phyloP scores from a whole-genome alignment of 1,139 yeast species.

The Pichia sp. region DNA sequence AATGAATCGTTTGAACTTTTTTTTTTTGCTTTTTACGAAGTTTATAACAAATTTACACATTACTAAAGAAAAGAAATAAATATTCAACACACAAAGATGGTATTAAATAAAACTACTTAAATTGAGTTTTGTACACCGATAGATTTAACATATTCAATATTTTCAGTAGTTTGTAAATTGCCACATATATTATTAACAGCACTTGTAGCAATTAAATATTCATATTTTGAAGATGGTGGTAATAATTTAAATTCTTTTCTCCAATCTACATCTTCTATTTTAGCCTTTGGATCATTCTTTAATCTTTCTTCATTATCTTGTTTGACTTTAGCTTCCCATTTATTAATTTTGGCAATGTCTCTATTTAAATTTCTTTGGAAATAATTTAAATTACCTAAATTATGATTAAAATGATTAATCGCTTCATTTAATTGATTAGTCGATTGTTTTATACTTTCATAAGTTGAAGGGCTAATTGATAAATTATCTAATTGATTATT shows the following conservation, averaged over 20 bases:
- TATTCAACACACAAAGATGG: no score
- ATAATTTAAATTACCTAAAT: conserved; percentile 76
- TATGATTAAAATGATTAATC: conserved; percentile 73
- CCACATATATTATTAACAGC: conserved; percentile 66
- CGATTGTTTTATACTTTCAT: conserved; percentile 29
- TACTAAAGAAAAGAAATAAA: neutral
- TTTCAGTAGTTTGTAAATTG: conserved; percentile 55
- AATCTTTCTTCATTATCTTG: conserved; percentile 59
- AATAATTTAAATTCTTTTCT: conserved; percentile 62
- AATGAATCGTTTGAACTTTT: no score
- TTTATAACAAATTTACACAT: neutral
- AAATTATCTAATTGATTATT: conserved; percentile 25
- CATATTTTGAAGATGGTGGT: conserved; percentile 69
- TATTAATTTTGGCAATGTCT: conserved; percentile 63
- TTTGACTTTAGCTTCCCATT: conserved; percentile 70
- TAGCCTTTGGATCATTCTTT: conserved; percentile 48
- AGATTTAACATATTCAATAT: conserved; percentile 13
- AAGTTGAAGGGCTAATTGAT: conserved; percentile 37
- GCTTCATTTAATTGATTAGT: conserved; percentile 69
- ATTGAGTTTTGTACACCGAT: conserved; percentile 9
- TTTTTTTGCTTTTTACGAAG: no score
- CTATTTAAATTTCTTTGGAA: conserved; percentile 74
- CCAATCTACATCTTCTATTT: conserved; percentile 56
- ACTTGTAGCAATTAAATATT: conserved; percentile 63
- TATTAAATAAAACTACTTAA: neutral